These are phyloP conservation scores for Escovopsis weberi DNA, from an alignment of 2,329 filamentous ascomycete species.

Conservation along the genomic window DNA sequence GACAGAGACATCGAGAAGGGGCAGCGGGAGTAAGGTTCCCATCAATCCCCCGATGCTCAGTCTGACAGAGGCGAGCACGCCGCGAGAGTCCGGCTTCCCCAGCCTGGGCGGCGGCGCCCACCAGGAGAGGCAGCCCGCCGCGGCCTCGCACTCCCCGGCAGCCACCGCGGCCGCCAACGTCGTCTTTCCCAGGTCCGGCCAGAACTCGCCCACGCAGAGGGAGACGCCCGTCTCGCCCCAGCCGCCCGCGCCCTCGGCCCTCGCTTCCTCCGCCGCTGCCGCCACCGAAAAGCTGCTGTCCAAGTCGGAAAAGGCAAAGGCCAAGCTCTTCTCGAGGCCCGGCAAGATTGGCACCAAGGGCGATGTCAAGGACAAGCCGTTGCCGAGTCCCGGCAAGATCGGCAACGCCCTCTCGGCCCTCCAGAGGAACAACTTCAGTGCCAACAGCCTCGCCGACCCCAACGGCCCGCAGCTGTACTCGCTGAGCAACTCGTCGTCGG, in stretches of 20 bases:
- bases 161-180: slow-evolving; percentile 54
- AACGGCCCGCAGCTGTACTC: slow-evolving; percentile 52
- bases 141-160: slow-evolving; percentile 43
- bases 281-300: slow-evolving; percentile 39
- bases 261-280: slow-evolving; percentile 18
- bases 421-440: slow-evolving; percentile 54
- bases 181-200: slow-evolving; percentile 53
- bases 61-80: slow-evolving; percentile 49
- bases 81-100: slow-evolving; percentile 40
- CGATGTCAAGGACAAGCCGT: slow-evolving; percentile 48
- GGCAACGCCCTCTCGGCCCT: slow-evolving; percentile 51
- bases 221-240: slow-evolving; percentile 21
- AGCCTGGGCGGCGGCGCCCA: slow-evolving; percentile 31
- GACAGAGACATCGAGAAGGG: slow-evolving; percentile 26
- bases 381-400: slow-evolving; percentile 61
- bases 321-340: slow-evolving; percentile 68
- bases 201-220: slow-evolving; percentile 29
- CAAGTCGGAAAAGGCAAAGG: slow-evolving; percentile 57
- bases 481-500: slow-evolving; percentile 60
- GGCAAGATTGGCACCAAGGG: slow-evolving; percentile 61
- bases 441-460: slow-evolving; percentile 53
- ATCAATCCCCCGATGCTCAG: slow-evolving; percentile 48
- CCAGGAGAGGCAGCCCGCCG: slow-evolving; percentile 39
- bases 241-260: slow-evolving; percentile 23
- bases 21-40: slow-evolving; percentile 32